Evolutionary conservation across 2,329 filamentous ascomycete species (phyloP).

Genomic region (Verticillium zaregamsianum): DNA sequence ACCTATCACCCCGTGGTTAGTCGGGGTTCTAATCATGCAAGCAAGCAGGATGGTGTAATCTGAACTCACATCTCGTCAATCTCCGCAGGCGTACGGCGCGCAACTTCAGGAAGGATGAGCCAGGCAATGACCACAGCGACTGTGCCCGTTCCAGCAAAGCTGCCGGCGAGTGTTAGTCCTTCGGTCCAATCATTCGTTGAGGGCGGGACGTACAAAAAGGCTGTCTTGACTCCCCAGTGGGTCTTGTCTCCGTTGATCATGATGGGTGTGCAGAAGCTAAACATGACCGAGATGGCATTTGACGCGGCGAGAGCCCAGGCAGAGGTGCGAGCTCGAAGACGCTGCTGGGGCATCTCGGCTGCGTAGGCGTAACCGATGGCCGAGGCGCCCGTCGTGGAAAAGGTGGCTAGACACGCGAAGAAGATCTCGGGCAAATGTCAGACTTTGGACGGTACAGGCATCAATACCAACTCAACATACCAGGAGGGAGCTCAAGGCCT

Average conservation of each 20-base stretch:
- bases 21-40: background rate
- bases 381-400: conserved; percentile 35
- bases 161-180: conserved; percentile 6
- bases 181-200: background rate
- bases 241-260: conserved; percentile 34
- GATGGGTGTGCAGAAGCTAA: conserved; percentile 37
- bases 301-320: conserved; percentile 31
- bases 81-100: conserved; percentile 28
- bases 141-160: conserved; percentile 28
- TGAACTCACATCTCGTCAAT: conserved; percentile 33
- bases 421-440: conserved; percentile 25
- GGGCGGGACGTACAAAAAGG: conserved; percentile 31
- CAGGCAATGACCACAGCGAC: conserved; percentile 26
- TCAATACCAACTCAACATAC: conserved; percentile 17
- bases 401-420: conserved; percentile 35
- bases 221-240: conserved; percentile 39
- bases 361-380: conserved; percentile 39
- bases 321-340: conserved; percentile 32
- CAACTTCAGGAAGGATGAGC: conserved; percentile 31
- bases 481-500: conserved; percentile 28
- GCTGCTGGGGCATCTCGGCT: conserved; percentile 34
- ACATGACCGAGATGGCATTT: conserved; percentile 36
- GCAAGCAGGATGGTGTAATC: too few relatives aligned
- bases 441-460: background rate
- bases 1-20: conserved; percentile 16